These are phyloP conservation scores for Lumnitzera racemosa DNA, from an alignment of 345 rosid genomes.

Conservation along the genomic window DNA sequence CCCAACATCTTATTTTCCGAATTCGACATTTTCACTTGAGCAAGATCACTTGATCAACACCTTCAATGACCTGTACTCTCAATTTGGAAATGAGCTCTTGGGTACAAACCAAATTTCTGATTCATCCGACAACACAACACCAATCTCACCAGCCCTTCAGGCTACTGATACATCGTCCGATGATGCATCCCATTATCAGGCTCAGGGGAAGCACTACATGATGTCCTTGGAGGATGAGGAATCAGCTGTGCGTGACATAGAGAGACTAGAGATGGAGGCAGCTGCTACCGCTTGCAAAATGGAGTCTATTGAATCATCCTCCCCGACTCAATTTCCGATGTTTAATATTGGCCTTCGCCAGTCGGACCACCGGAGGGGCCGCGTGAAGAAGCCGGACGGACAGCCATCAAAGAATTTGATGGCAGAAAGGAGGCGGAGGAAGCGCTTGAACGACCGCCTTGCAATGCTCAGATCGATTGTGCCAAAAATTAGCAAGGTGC, in stretches of 20 bases:
- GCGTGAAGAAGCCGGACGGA: conserved; percentile 21
- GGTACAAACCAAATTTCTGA: neutral
- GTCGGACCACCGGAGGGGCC: conserved; percentile 4
- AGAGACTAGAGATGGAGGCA: neutral
- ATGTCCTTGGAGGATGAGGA: conserved; percentile 3
- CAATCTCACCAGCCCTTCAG: neutral
- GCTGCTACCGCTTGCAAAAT: neutral
- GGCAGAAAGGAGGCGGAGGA: conserved; percentile 40
- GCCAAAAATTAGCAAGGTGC: conserved; percentile 43
- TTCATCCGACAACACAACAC: neutral
- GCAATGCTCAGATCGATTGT: conserved; percentile 38
- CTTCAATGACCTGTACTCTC: conserved; percentile 1
- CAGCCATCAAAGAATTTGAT: conserved; percentile 41
- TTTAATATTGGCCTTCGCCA: neutral
- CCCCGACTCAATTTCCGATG: neutral
- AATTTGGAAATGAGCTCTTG: conserved; percentile 1
- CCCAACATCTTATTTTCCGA: neutral
- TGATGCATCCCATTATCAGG: neutral
- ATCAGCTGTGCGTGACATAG: neutral
- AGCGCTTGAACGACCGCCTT: conserved; percentile 39
- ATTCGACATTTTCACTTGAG: neutral
- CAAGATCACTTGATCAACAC: conserved; percentile 1
- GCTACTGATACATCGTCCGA: neutral
- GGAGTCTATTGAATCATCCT: neutral
- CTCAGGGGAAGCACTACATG: neutral